phyloP scores from a whole-genome alignment of 495 filamentous ascomycete genomes.

The Articulospora tetracladia region DNA sequence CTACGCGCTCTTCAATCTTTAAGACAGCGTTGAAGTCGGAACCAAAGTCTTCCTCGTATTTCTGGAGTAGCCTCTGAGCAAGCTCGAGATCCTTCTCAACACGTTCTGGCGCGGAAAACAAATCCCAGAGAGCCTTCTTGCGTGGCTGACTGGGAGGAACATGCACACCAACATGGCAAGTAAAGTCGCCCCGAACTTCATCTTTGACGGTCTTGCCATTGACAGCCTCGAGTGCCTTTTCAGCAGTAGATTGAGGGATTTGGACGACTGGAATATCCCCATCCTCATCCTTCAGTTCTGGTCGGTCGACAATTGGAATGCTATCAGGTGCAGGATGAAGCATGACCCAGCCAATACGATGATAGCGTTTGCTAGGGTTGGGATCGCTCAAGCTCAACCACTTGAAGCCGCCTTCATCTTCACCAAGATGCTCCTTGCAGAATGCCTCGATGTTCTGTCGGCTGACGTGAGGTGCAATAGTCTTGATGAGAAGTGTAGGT shows the following conservation, averaged over 20 bases:
- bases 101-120: slow-evolving; percentile 86
- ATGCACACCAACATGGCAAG: slow-evolving; percentile 95
- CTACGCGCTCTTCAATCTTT: slow-evolving; percentile 82
- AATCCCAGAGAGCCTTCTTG: slow-evolving; percentile 96
- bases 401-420: slow-evolving; percentile 81
- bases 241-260: slow-evolving; percentile 53
- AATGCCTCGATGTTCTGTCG: slow-evolving; percentile 89
- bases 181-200: slow-evolving; percentile 87
- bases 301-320: slow-evolving; percentile 43
- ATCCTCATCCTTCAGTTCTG: slow-evolving; percentile 32
- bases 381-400: slow-evolving; percentile 94
- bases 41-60: slow-evolving; percentile 78
- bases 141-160: slow-evolving; percentile 78
- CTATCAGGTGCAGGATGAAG: slow-evolving; percentile 72
- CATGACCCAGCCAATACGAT: slow-evolving; percentile 98
- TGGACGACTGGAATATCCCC: slow-evolving; percentile 58
- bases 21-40: slow-evolving; percentile 64
- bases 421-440: slow-evolving; percentile 86
- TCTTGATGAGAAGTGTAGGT: slow-evolving; percentile 95
- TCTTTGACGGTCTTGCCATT: slow-evolving; percentile 97
- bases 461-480: slow-evolving; percentile 92
- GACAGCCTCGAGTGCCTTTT: slow-evolving; percentile 84
- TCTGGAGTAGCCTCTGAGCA: slow-evolving; percentile 68
- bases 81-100: slow-evolving; percentile 81
- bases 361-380: slow-evolving; percentile 93